phyloP scores from a whole-genome alignment of 768 basidiomycete genomes.

The Pholiota microspora region DNA sequence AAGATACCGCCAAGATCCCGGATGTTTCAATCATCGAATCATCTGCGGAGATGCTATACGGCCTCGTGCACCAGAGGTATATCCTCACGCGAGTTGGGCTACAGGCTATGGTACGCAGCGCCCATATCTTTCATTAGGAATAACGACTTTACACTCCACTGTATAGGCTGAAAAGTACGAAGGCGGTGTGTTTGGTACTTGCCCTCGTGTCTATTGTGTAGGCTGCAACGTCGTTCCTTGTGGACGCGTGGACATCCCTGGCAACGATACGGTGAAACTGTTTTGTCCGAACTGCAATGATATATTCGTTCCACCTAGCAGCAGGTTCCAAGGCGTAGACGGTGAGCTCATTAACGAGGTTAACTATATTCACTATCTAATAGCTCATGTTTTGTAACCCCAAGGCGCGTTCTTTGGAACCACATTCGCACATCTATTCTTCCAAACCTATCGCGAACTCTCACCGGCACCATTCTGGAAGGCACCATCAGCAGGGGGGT shows the following conservation, averaged over 20 bases:
- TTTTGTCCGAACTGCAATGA: slow-evolving; percentile 99
- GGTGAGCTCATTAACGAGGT: slow-evolving; percentile 49
- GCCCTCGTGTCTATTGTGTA: slow-evolving; percentile 93
- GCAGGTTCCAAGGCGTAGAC: slow-evolving; percentile 93
- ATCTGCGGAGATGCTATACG: slow-evolving; percentile 95
- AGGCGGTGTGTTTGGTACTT: slow-evolving; percentile 84
- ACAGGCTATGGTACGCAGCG: slow-evolving; percentile 79
- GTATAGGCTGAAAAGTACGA: slow-evolving; percentile 94
- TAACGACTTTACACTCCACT: not conserved
- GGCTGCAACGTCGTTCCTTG: slow-evolving; percentile 90
- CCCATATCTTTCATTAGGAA: not conserved
- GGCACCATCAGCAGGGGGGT: slow-evolving; percentile 52
- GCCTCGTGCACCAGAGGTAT: slow-evolving; percentile 96
- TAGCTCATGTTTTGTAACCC: slow-evolving; percentile 8
- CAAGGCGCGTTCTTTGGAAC: slow-evolving; percentile 98
- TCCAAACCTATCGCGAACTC: slow-evolving; percentile 96
- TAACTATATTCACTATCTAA: not conserved
- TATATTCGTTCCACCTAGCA: slow-evolving; percentile 93
- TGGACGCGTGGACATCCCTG: slow-evolving; percentile 93
- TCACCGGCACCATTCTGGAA: slow-evolving; percentile 93
- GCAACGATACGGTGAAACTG: slow-evolving; percentile 95
- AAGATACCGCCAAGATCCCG: slow-evolving; percentile 94
- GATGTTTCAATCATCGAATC: slow-evolving; percentile 98
- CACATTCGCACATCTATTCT: slow-evolving; percentile 97
- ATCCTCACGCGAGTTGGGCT: slow-evolving; percentile 94